A percentile compares a stretch with the other conserved stretches of the same genome.
Conservation (phyloP, 257 asterid genomes). For the Solanum sparsipilum region DNA sequence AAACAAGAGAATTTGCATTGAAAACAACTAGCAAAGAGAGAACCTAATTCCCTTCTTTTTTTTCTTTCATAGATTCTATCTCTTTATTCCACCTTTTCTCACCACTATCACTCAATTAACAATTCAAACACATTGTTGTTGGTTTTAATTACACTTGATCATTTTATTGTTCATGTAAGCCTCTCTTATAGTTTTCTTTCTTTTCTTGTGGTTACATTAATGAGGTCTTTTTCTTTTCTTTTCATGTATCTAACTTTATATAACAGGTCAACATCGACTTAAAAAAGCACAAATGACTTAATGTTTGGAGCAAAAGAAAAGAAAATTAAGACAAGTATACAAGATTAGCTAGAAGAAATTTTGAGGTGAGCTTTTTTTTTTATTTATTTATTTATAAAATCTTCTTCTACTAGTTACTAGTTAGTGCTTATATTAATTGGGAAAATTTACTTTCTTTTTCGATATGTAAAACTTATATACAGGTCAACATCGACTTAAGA, state of each 20-base stretch:
- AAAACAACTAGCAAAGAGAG: not conserved
- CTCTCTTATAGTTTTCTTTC: not conserved
- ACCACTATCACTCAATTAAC: not conserved
- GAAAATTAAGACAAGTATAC: not conserved
- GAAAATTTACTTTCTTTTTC: not conserved
- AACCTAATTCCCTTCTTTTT: not conserved
- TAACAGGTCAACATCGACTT: not conserved
- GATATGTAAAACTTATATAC: not conserved
- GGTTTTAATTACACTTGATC: not conserved
- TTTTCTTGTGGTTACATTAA: not conserved
- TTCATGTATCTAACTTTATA: not conserved
- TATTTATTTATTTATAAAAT: not conserved
- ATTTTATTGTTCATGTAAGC: not conserved
- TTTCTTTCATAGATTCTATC: not conserved
- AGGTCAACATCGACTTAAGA: not conserved
- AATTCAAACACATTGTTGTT: not conserved
- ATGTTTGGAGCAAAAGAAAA: not conserved
- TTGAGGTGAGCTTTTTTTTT: not conserved
- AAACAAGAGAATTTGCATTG: not conserved
- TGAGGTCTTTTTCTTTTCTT: too few relatives aligned
- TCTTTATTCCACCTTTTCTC: not conserved
- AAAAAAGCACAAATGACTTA: not conserved
- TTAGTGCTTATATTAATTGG: not conserved
- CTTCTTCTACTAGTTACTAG: not conserved
- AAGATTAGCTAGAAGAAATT: not conserved